Base-by-base conservation (phyloP, 306 rosid species). In the Gynostemma pentaphyllum region DNA sequence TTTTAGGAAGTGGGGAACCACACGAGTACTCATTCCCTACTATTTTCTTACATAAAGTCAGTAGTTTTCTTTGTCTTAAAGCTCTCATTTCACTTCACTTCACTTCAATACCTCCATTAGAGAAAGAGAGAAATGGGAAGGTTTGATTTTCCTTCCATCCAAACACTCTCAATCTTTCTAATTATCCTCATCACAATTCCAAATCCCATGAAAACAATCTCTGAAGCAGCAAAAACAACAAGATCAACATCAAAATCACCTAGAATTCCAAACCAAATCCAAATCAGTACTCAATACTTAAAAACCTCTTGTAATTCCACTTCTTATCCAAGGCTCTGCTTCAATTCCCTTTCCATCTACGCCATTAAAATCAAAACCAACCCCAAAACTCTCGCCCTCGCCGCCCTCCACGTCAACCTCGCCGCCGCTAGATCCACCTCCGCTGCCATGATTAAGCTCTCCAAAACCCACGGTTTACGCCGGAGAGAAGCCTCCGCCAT, bases 301-400 rank as follows among this genome's bases (percentile, higher is more conserved):
- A 80, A 47, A 64, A 69, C 54, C 37, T 73, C 81, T 5, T 80
- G 84, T 52, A 65, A 49, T 5, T 18, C 66, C 67, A 79, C 83
- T 9, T 39, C 10, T 18, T 79, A 71, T 61, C 83, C 77, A 0
- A 55, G 36, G 5, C 40, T 79, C 18, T 79, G 83, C 70, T 79
- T 55, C 75, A 53, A 12, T 11, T 68, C 78, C 5, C 80, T 79
- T 48, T 75, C 80, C 21, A 60, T 54, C 55, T 79, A 64, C 44
- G 78, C 83, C 2, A 14, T 23, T 16, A 66, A 72, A 21, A 75
- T 79, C 73, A 71, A 68, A 47, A 68, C 76, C 68, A 19, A 46
- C 59, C 79, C 81, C 14, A 76, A 73, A 44, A n/a, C 37, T 4
- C 46, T 80, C 5, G 70, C 81, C 18, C 44, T 48, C 13, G 72